Evolutionary conservation across 257 asterid species (phyloP).

Genomic region (Solanum chilense): DNA sequence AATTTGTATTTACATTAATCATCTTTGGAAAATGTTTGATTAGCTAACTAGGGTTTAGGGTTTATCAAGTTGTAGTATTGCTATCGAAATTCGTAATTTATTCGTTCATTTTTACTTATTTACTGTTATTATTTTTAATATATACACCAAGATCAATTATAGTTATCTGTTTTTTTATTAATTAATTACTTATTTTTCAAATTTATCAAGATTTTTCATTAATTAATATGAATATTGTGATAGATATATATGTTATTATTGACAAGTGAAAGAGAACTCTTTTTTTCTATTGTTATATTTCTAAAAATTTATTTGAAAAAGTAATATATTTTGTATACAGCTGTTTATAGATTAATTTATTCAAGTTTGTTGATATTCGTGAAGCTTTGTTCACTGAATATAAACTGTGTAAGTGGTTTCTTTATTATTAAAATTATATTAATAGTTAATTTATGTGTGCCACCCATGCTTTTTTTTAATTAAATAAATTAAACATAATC

Average conservation of each 20-base stretch:
- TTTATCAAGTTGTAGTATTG: not conserved
- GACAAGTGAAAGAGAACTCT: no score
- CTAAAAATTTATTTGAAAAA: no score
- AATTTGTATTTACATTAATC: not conserved
- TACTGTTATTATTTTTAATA: no score
- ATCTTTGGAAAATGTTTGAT: not conserved
- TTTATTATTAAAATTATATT: not conserved
- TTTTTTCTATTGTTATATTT: no score
- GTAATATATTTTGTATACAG: not conserved
- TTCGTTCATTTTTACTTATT: not conserved
- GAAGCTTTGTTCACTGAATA: constrained; percentile 10
- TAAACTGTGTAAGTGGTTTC: not conserved
- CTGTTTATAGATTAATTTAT: not conserved
- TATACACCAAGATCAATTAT: not conserved
- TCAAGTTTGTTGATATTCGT: constrained; percentile 15
- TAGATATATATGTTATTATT: not conserved
- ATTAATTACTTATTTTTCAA: not conserved
- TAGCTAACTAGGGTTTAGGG: not conserved
- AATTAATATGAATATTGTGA: not conserved
- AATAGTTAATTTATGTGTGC: not conserved
- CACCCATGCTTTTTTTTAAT: not conserved
- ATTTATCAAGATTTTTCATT: not conserved
- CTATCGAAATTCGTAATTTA: no score
- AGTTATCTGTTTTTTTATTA: no score
- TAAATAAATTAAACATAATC: not conserved